Evolutionary conservation across 371 early-diverging fungal genomes (phyloP).

Genomic region (Sporodiniella umbellata): DNA sequence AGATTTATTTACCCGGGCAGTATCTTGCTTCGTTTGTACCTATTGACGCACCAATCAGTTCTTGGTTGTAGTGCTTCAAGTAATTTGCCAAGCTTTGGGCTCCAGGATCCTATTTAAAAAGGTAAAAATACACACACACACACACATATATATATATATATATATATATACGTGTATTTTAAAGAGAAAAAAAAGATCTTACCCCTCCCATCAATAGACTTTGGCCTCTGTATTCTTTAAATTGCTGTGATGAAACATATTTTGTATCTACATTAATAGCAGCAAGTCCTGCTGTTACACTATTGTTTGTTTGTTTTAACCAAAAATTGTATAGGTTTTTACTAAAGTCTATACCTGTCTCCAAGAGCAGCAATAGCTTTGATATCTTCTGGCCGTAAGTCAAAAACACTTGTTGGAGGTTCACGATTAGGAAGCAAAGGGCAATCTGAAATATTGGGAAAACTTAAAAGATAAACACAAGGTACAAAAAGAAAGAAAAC

Average conservation of each 20-base stretch:
- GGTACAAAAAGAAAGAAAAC: not conserved
- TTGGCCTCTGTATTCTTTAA: constrained; percentile 31
- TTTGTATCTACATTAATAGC: constrained; percentile 21
- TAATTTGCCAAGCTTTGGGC: constrained; percentile 26
- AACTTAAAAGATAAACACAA: not conserved
- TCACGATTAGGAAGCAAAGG: constrained; percentile 2
- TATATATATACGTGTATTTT: no score
- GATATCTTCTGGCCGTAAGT: constrained; percentile 22
- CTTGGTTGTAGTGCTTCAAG: constrained; percentile 20
- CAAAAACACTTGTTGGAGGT: constrained; percentile 16
- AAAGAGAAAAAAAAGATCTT: not conserved
- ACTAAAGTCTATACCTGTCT: constrained; percentile 28
- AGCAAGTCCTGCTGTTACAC: constrained; percentile 30
- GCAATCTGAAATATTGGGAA: constrained; percentile 4
- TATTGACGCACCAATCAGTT: constrained; percentile 22
- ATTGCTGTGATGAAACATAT: constrained; percentile 9
- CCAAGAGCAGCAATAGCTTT: constrained; percentile 23
- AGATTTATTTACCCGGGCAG: constrained; percentile 19
- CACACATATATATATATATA: not conserved
- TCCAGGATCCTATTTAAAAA: constrained; percentile 20
- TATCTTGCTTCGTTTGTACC: constrained; percentile 20
- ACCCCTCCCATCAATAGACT: constrained; percentile 35
- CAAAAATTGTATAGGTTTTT: not conserved
- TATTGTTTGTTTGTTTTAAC: no score
- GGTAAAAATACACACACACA: not conserved